A percentile compares a stretch with the other conserved stretches of the same genome.
These are phyloP conservation scores for Pachysandra terminalis DNA, from an alignment of 164 flowering plant genomes.

Conservation along the genomic window DNA sequence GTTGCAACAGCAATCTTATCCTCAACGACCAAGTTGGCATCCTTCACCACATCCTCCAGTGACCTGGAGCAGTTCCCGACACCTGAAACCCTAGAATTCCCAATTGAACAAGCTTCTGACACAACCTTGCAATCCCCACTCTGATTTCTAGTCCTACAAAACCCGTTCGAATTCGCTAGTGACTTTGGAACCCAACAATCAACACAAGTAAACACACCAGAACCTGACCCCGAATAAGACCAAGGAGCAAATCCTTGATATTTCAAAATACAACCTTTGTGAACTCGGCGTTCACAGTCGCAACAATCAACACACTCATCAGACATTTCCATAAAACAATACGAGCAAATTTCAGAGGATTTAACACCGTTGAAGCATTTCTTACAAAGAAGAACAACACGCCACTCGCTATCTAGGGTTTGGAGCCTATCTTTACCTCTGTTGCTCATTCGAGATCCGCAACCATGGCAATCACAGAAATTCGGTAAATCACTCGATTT, in stretches of 20 bases:
- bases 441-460: conserved; percentile 33
- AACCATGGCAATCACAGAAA: conserved; percentile 55
- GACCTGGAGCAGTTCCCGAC: neutral
- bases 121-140: neutral
- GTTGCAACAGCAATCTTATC: conserved; percentile 27
- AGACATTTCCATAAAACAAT: conserved; percentile 39
- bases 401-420: conserved; percentile 59
- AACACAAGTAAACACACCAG: conserved; percentile 35
- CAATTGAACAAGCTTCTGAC: neutral
- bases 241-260: conserved; percentile 24
- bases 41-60: conserved; percentile 34
- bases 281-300: conserved; percentile 40
- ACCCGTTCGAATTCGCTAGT: conserved; percentile 15
- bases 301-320: conserved; percentile 25
- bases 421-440: conserved; percentile 40
- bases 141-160: conserved; percentile 11
- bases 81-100: conserved; percentile 11
- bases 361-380: conserved; percentile 37
- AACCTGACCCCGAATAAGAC: conserved; percentile 23
- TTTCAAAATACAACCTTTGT: conserved; percentile 32
- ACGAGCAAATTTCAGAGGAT: conserved; percentile 51
- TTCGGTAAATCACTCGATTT: conserved; percentile 49
- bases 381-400: conserved; percentile 62
- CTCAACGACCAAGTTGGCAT: conserved; percentile 28
- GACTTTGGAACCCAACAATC: conserved; percentile 76